Base-by-base conservation (phyloP, 257 asterid species). In the Plectranthus barbatus region DNA sequence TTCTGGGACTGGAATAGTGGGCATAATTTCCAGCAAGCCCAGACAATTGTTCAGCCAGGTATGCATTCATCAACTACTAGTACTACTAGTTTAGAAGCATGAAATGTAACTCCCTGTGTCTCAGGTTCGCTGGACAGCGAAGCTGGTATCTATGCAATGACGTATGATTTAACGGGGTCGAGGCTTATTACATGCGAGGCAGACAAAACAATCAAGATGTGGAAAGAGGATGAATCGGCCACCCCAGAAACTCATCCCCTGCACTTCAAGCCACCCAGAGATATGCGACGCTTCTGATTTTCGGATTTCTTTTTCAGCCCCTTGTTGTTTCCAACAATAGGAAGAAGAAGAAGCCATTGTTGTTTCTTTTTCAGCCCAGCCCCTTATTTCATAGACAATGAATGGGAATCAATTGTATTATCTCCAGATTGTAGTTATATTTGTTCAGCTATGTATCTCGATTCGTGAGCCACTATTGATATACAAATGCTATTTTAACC, bases 1-100 rank as follows among this genome's bases (percentile, higher is more conserved):
- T 93, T 90, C 81, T 93, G 99, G 99, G 97, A 93, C 71, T 93
- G 99, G 99, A 87, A 24, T 62, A 93, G 99, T 11, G 99, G 99
- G 34, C 96, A 93, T 75, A 93, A 90, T 83, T 93, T 87, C 77
- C 99, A 93, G 82, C 97, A 90, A 81, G 66, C 90, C 65, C 96
- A 93, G 62, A 93, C 99, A 8, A 84, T 93, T 54, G 95, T 87
- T 72, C 97, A 93, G 71, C 99, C 99, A 26, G 99, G 99, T 93
- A 80, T 15, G 66, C 57, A 8, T 44, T 59, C 51, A 17, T 29
- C 20, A 7, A 2, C 1, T n/a, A n/a, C n/a, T n/a, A n/a, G n/a
- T n/a, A n/a, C n/a, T n/a, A n/a, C n/a, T n/a, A n/a, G n/a, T n/a
- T n/a, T n/a, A n/a, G 29, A 23, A 23, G 29, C 29, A 23, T 23